Base-by-base conservation (phyloP, 78 protist genomes). In the Dictyostelium citrinum region DNA sequence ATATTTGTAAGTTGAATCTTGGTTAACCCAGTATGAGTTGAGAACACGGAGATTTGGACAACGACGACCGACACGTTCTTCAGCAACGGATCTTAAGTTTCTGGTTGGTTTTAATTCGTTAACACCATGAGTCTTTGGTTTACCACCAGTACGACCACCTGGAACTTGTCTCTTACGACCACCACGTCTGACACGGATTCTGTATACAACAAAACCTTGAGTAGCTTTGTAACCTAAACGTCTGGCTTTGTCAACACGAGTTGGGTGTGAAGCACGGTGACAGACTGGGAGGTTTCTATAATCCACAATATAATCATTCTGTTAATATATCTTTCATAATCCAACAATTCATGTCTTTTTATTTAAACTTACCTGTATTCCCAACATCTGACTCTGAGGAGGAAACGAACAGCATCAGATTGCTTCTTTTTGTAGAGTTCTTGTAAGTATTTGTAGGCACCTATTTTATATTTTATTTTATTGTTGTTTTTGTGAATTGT, bases 201-300 rank as follows among this genome's bases (percentile, higher is more conserved):
- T 96, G 96, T 97, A 97, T 51, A 98, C 90, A 67, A 96, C 95
- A 78, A 82, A 95, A 33, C 99, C 99, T 95, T 97, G 99, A 98
- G 98, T 98, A 84, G 99, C 99, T 98, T 98, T 98, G 99, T 98
- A 99, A 85, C 99, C 99, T 55, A 99, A 97, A 58, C 96, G 95
- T 90, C 99, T 97, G 29, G 99, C 99, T 97, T 99, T 99, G 95
- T 99, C 99, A 22, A 99, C 99, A 83, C 99, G 97, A 20, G 99
- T 96, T 64, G 99, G 99, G 85, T 95, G 98, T 33, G 98, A 3
- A 67, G 97, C 97, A 83, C 99, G 99, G 83, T 97, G 98, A 91
- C 99, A 81, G 49, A 95, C 83, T 64, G 99, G 97, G 35, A 98
- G 97, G 90, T 99, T 99, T 83, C 99, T 60, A 55, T 9, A 6